Conservation (phyloP, 2,329 filamentous ascomycete species). For the Aspergillus alliaceus region DNA sequence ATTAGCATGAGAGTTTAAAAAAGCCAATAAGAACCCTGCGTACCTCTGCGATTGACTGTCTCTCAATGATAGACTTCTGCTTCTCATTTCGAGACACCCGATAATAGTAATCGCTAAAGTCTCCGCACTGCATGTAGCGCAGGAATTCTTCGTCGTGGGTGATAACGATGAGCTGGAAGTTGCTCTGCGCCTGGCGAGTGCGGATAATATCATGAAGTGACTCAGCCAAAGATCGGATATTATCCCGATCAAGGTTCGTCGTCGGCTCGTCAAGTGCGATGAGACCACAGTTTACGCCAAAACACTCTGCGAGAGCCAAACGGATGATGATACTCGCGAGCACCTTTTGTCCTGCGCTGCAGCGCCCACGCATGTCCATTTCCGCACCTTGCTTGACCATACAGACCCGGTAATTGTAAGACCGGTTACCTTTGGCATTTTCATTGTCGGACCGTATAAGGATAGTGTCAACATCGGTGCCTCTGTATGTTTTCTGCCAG, state of each 20-base stretch:
- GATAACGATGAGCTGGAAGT: slow-evolving; percentile 98
- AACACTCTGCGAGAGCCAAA: slow-evolving; percentile 91
- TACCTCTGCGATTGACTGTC: slow-evolving; percentile 55
- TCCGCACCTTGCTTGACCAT: slow-evolving; percentile 98
- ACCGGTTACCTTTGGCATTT: slow-evolving; percentile 69
- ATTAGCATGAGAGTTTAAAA: not conserved
- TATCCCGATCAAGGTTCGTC: slow-evolving; percentile 92
- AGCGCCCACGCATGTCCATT: slow-evolving; percentile 99
- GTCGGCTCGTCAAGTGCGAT: slow-evolving; percentile 97
- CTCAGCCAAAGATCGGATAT: slow-evolving; percentile 84
- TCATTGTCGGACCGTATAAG: slow-evolving; percentile 92
- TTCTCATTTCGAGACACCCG: slow-evolving; percentile 77
- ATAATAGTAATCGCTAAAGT: slow-evolving; percentile 92
- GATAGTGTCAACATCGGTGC: slow-evolving; percentile 95
- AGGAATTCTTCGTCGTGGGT: slow-evolving; percentile 98
- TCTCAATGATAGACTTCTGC: slow-evolving; percentile 85
- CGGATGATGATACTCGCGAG: slow-evolving; percentile 97
- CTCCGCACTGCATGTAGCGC: slow-evolving; percentile 86
- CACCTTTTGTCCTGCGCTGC: slow-evolving; percentile 94
- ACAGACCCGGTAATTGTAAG: slow-evolving; percentile 95
- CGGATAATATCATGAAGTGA: slow-evolving; percentile 86
- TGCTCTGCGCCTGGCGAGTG: slow-evolving; percentile 76
- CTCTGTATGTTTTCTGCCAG: slow-evolving; percentile 96
- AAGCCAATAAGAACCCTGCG: slow-evolving; percentile 9
- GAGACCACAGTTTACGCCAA: slow-evolving; percentile 91